Evolutionary conservation across 2,329 filamentous ascomycete genomes (phyloP).

Genomic region (Biscogniauxia marginata): DNA sequence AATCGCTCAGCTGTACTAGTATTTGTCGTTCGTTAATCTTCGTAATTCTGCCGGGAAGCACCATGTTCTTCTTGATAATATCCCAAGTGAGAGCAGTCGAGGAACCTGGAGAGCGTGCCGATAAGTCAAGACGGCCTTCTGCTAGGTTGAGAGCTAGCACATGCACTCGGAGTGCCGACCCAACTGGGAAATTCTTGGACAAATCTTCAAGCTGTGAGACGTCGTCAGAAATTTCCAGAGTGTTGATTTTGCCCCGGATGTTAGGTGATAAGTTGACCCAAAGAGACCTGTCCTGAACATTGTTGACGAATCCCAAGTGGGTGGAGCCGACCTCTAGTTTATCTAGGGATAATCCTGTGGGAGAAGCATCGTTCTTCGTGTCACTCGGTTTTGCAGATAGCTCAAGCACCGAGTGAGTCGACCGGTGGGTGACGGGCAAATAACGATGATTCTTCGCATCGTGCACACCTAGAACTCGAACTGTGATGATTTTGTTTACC

Average conservation of each 20-base stretch:
- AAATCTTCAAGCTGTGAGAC: constrained; percentile 75
- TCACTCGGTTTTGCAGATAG: constrained; percentile 77
- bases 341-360: constrained; percentile 62
- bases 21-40: constrained; percentile 82
- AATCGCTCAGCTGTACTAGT: constrained; percentile 80
- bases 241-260: constrained; percentile 78
- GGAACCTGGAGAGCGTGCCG: constrained; percentile 64
- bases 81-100: constrained; percentile 63
- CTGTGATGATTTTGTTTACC: constrained; percentile 67
- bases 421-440: constrained; percentile 84
- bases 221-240: constrained; percentile 85
- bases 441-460: constrained; percentile 89
- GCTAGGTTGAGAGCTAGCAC: constrained; percentile 72
- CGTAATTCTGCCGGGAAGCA: constrained; percentile 79
- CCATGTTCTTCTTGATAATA: constrained; percentile 73
- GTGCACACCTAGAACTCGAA: constrained; percentile 81
- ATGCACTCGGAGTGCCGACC: constrained; percentile 80
- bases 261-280: constrained; percentile 92
- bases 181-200: constrained; percentile 78
- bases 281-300: constrained; percentile 72
- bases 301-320: constrained; percentile 87
- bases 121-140: constrained; percentile 77
- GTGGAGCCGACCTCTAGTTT: constrained; percentile 70
- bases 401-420: constrained; percentile 80
- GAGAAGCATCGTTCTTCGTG: constrained; percentile 43